Base-by-base conservation (phyloP, 805 yeast genomes). In the Spathaspora passalidarum region DNA sequence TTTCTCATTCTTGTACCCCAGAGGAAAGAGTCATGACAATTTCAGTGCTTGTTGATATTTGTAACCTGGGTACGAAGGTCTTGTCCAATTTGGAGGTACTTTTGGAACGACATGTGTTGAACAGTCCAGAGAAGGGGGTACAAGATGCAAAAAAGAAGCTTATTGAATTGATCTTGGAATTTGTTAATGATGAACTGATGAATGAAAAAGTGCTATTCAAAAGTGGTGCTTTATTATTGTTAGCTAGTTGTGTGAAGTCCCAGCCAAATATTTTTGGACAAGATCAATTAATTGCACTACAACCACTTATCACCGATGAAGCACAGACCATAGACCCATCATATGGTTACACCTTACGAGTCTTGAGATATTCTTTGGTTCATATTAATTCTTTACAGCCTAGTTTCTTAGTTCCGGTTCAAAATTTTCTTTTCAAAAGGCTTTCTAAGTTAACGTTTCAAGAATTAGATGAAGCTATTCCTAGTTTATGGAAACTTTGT, bases 401-500 rank as follows among this genome's bases (percentile, higher is more conserved):
- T 0, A 72, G 68, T 2, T 84, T 82, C 54, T 54, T 81, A 21
- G 50, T 60, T 18, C 75, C 72, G 8, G 71, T 82, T 13, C 84
- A 80, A 56, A 55, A 69, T 0, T 69, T 78, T 2, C 54, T 88
- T n/a, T 57, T 86, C 49, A 68, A 68, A 26, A 66, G 78, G 25
- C 60, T 88, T 25, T 82, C 91, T 2, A 83, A 78, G 49, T 77
- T 84, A 63, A 77, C 73, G 43, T 72, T 75, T 0, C 69, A 60
- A 47, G 94, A 87, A 52, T 61, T 88, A 7, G 79, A 79, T n/a
- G 83, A 82, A 56, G 96, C 92, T 0, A 76, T 88, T 60, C 89
- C 90, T 1, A 73, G 88, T 46, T 63, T 80, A 3, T 82, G 89
- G 85, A 62, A 61, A 7, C 65, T 87, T 0, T 73, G 86, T 2